Conservation (phyloP, 495 filamentous ascomycete genomes). For the Lepraria neglecta region DNA sequence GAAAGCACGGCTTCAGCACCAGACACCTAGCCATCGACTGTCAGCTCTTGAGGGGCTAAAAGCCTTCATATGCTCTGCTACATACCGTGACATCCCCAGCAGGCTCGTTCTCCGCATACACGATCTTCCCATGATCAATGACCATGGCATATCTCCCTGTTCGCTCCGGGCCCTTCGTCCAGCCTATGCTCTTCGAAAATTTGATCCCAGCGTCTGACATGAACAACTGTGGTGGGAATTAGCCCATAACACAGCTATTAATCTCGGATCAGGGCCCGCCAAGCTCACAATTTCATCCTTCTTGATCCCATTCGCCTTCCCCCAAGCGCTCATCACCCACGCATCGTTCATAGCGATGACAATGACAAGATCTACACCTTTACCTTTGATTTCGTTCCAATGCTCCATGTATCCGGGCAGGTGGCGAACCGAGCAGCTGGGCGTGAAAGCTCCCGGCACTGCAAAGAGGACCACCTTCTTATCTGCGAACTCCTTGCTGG, state of each 20-base stretch:
- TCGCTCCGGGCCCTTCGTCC: conserved; percentile 66
- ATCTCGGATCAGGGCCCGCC: neutral
- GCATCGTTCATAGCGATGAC: conserved; percentile 87
- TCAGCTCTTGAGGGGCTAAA: conserved; percentile 13
- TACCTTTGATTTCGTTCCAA: conserved; percentile 61
- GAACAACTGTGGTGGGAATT: conserved; percentile 57
- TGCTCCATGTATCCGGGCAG: conserved; percentile 80
- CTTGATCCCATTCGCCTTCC: conserved; percentile 82
- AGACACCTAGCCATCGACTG: conserved; percentile 47
- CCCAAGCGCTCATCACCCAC: conserved; percentile 93
- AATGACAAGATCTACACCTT: conserved; percentile 80
- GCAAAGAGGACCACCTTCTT: conserved; percentile 91
- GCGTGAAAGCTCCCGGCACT: conserved; percentile 85
- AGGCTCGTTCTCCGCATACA: conserved; percentile 76
- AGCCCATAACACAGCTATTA: neutral
- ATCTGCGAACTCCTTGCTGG: conserved; percentile 75
- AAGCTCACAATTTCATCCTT: conserved; percentile 69
- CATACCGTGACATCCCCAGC: conserved; percentile 59
- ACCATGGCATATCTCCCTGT: conserved; percentile 79
- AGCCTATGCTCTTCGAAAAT: conserved; percentile 79
- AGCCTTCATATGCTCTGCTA: conserved; percentile 26
- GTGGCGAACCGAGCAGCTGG: conserved; percentile 81
- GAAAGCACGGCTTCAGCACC: conserved; percentile 68
- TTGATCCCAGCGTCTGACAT: conserved; percentile 67
- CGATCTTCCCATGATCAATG: conserved; percentile 84